These are phyloP conservation scores for Candida anglica DNA, from an alignment of 805 yeast genomes.

Conservation along the genomic window DNA sequence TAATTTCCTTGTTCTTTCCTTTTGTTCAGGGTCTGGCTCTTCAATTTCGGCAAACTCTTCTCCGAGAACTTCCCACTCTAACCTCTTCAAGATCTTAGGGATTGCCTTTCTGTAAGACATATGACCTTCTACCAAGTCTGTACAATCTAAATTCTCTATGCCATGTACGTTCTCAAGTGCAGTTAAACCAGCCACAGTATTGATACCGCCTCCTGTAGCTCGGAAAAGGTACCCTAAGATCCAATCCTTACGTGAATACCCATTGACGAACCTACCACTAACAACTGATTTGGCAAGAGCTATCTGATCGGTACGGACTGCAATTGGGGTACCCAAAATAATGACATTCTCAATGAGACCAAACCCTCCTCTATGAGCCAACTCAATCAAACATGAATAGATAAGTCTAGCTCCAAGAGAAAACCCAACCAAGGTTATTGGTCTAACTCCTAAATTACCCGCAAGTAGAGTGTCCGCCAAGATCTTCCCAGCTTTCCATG, in stretches of 20 bases:
- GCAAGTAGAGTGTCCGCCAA: slow-evolving; percentile 87
- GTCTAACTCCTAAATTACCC: slow-evolving; percentile 87
- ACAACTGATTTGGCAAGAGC: slow-evolving; percentile 80
- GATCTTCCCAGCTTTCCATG: slow-evolving; percentile 92
- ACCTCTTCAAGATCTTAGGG: slow-evolving; percentile 67
- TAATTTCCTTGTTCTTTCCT: slow-evolving; percentile 77
- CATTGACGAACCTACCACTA: slow-evolving; percentile 85
- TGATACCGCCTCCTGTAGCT: slow-evolving; percentile 92
- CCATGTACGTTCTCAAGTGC: slow-evolving; percentile 60
- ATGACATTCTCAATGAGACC: slow-evolving; percentile 89
- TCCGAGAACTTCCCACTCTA: slow-evolving; percentile 78
- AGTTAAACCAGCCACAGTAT: slow-evolving; percentile 86
- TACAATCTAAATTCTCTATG: slow-evolving; percentile 83
- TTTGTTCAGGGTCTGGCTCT: slow-evolving; percentile 88
- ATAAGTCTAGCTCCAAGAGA: slow-evolving; percentile 91
- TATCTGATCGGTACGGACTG: slow-evolving; percentile 72
- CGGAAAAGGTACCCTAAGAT: slow-evolving; percentile 90
- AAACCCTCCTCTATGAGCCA: slow-evolving; percentile 79
- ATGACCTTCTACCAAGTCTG: slow-evolving; percentile 87
- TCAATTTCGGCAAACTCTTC: slow-evolving; percentile 96
- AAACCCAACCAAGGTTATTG: slow-evolving; percentile 89
- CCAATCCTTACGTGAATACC: slow-evolving; percentile 93
- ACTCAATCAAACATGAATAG: slow-evolving; percentile 81
- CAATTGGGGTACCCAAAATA: slow-evolving; percentile 84
- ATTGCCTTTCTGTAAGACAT: slow-evolving; percentile 95